Conservation (phyloP, 139 green algal genomes). For the Auxenochlorella pyrenoidosa region DNA sequence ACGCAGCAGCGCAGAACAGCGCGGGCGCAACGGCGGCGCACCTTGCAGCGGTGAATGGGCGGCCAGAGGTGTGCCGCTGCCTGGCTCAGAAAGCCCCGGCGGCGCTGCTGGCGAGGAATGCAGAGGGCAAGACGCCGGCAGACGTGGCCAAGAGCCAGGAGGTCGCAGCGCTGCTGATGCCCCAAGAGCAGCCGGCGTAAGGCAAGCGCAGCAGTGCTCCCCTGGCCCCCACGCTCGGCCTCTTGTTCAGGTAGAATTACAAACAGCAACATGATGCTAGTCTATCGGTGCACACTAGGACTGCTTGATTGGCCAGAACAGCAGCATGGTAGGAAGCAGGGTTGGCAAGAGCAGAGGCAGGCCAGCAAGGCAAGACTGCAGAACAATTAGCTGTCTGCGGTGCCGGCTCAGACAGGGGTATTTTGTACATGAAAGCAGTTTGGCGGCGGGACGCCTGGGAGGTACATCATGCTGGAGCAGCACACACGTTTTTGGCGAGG, state of each 20-base stretch:
- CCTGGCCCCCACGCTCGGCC: no score
- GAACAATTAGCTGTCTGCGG: no score
- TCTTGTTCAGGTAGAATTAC: background rate
- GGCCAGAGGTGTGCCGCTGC: constrained; percentile 10
- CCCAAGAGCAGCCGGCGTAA: background rate
- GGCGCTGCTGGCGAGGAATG: constrained; percentile 6
- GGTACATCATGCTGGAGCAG: no score
- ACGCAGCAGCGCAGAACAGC: constrained; percentile 40
- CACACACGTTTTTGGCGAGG: no score
- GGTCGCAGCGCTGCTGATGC: background rate
- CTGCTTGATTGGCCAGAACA: background rate
- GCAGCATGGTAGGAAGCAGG: no score
- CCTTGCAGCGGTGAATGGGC: constrained; percentile 45
- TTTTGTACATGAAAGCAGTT: no score
- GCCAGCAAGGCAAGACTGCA: no score
- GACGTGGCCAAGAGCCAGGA: constrained; percentile 21
- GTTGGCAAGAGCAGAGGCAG: no score
- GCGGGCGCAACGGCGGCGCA: constrained; percentile 52
- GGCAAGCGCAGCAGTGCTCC: background rate
- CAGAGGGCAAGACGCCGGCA: constrained; percentile 23
- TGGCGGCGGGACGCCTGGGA: no score
- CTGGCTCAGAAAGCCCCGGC: constrained; percentile 8
- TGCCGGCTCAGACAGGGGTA: no score
- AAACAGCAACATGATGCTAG: background rate
- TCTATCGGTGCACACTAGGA: background rate